Evolutionary conservation across 2,329 filamentous ascomycete genomes (phyloP), one percentile per base, ranked within the genome.

Genomic region (Neodidymelliopsis sp.): DNA sequence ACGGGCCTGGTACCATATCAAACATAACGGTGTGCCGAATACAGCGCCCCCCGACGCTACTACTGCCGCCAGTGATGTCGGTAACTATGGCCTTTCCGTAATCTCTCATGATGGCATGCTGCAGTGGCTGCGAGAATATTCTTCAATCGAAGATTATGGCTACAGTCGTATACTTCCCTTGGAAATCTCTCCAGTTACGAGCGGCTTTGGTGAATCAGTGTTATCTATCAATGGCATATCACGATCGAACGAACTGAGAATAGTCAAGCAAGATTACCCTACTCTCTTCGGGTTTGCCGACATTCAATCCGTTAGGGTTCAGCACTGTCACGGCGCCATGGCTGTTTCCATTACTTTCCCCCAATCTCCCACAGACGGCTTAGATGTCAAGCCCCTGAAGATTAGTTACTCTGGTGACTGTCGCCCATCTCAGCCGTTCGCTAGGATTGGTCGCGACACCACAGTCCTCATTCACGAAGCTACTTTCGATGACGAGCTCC

Each of bases 371-470:
- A 40, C 54, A 1, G 59, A 65, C 27, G 48, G 34, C 12, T 11
- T 40, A 8, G 31, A 45, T 15, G 50, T 60, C 11, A 62, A 88
- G 85, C 70, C 70, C 4, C 88, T 99, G 70, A 94, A 93, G 69
- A 81, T 96, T 48, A 90, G 91, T 34, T 99, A 96, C 75, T 96
- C 90, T 4, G 94, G 94, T 46, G 94, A 99, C 76, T 97, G 93
- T 70, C 84, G 94, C 6, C 94, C 94, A 2, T 63, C 60, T 0
- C 63, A 75, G 2, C 67, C 75, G 0, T 97, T 99, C 66, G 84
- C 85, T 0, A 60, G 73, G 10, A 88, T 93, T 39, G 95, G 90
- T 34, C 76, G 77, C 34, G 86, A 85, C 54, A 86, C 88, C 2
- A 96, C 93, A 11, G 81, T 99, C 6, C 83, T 97, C 4, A 84